Base-by-base conservation (phyloP, 129 eudicot species). In the Artemisia annua region DNA sequence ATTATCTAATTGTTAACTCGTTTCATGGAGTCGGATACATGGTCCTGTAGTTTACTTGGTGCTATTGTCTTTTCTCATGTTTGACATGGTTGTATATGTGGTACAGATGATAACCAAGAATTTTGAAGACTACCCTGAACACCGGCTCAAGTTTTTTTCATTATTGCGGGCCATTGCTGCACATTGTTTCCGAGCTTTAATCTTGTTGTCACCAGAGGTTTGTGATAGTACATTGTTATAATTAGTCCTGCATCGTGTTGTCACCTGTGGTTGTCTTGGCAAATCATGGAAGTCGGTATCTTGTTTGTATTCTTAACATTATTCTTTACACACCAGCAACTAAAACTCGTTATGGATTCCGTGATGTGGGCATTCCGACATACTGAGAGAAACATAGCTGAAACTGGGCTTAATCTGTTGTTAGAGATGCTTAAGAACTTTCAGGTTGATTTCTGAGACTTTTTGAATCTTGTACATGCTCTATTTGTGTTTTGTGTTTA, bases 121-220 rank as follows among this genome's bases (percentile, higher is more conserved):
- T 76, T 95, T 95, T 69, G 99, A 95, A 81, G 99, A 95, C 79
- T 95, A 95, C 85, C 99, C 99, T 4, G 99, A 95, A 84, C 97
- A 95, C 69, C 89, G 99, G 63, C 92, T 95, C 74, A 95, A 95
- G 88, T 95, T 95, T 75, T 95, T 95, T 59, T 95, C 99, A 18
- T 78, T 95, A 66, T 88, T 95, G 60, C 91, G 88, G 55, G 99
- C 99, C 56, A 95, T 95, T 68, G 97, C 99, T 43, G 80, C 96
- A 0, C 86, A 90, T 77, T 95, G 99, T 88, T 95, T 95, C 77
- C 88, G 88, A 64, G 96, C 99, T 62, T 78, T 95, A 83, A 91
- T 95, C 66, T 86, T 79, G 24, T 80, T 95, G 78, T 88, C 97
- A 20, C 86, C 89, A 7, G 91, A 95, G 99, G 99, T 95, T 63